Evolutionary conservation across 768 basidiomycete species (phyloP).

Genomic region (Russula ochroleuca): DNA sequence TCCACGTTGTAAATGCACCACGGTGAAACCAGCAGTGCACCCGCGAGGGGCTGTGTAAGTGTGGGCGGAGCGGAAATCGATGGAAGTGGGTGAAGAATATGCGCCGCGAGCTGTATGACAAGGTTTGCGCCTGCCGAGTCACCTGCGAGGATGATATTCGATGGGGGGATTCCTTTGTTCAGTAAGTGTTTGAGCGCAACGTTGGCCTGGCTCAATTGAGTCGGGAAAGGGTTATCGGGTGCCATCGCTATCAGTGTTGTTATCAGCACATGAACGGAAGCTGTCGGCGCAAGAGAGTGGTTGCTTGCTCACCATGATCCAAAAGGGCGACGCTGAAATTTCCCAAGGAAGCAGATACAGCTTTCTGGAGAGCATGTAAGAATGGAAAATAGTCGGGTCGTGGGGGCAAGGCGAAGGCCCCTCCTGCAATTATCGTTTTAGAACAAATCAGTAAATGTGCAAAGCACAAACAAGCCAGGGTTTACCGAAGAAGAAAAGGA

Average conservation of each 20-base stretch:
- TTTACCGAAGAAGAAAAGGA: slow-evolving; percentile 14
- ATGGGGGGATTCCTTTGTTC: slow-evolving; percentile 23
- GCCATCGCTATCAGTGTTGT: not conserved
- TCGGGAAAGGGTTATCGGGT: slow-evolving; percentile 22
- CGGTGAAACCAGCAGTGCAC: slow-evolving; percentile 7
- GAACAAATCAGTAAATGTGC: not conserved
- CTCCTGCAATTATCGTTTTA: slow-evolving; percentile 1
- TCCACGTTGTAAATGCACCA: not conserved
- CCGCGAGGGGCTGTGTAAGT: slow-evolving; percentile 5
- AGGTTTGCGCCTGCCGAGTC: slow-evolving; percentile 30
- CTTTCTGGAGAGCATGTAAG: not conserved
- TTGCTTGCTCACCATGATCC: slow-evolving; percentile 14
- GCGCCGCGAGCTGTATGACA: slow-evolving; percentile 25
- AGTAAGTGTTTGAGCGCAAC: slow-evolving; percentile 22
- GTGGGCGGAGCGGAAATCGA: slow-evolving; percentile 12
- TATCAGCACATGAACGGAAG: not conserved
- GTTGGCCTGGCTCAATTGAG: slow-evolving; percentile 27
- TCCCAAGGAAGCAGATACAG: not conserved
- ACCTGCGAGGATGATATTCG: slow-evolving; percentile 27
- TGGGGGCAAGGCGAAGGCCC: not conserved
- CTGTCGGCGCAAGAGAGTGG: not conserved
- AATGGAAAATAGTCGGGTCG: not conserved
- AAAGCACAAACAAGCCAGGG: too few species aligned
- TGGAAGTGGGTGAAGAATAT: slow-evolving; percentile 25
- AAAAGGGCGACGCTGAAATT: slow-evolving; percentile 5